Conservation (phyloP, 345 rosid species). For the Mallotus nudiflorus region DNA sequence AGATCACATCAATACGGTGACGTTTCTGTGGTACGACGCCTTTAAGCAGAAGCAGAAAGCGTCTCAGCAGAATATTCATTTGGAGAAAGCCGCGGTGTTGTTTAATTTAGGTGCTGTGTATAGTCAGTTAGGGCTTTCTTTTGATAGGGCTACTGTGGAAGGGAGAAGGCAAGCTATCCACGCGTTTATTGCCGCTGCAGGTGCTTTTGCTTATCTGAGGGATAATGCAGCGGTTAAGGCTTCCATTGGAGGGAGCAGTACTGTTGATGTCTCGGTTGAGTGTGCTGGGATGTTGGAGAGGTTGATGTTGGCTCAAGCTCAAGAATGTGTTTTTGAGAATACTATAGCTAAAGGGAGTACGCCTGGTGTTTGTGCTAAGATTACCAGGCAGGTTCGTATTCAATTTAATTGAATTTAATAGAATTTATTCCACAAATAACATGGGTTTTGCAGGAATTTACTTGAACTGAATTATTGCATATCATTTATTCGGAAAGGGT, state of each 20-base stretch:
- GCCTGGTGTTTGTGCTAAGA: conserved; percentile 93
- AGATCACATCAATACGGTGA: conserved; percentile 75
- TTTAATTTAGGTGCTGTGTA: conserved; percentile 82
- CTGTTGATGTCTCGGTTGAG: conserved; percentile 83
- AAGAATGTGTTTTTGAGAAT: conserved; percentile 95
- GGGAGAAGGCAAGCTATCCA: conserved; percentile 89
- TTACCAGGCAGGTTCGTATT: conserved; percentile 77
- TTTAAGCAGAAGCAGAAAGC: conserved; percentile 86
- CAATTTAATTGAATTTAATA: too few species aligned
- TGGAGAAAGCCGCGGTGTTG: conserved; percentile 89
- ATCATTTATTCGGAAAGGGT: too few species aligned
- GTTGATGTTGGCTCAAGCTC: conserved; percentile 95
- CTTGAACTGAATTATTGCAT: too few species aligned
- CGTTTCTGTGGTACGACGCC: conserved; percentile 86
- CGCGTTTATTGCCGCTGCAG: conserved; percentile 84
- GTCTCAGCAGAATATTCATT: conserved; percentile 82
- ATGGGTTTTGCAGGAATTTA: too few species aligned
- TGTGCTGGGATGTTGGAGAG: conserved; percentile 93
- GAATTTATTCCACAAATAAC: too few species aligned
- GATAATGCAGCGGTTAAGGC: conserved; percentile 83
- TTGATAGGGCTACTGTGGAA: conserved; percentile 76
- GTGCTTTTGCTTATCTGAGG: conserved; percentile 70
- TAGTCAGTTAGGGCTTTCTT: conserved; percentile 84
- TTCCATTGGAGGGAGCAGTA: conserved; percentile 63
- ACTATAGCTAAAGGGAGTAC: conserved; percentile 95